A percentile compares a stretch with the other conserved stretches of the same genome.
These are phyloP conservation scores for Phlyctochytrium planicorne DNA, from an alignment of 192 early-diverging fungal genomes.

Conservation along the genomic window DNA sequence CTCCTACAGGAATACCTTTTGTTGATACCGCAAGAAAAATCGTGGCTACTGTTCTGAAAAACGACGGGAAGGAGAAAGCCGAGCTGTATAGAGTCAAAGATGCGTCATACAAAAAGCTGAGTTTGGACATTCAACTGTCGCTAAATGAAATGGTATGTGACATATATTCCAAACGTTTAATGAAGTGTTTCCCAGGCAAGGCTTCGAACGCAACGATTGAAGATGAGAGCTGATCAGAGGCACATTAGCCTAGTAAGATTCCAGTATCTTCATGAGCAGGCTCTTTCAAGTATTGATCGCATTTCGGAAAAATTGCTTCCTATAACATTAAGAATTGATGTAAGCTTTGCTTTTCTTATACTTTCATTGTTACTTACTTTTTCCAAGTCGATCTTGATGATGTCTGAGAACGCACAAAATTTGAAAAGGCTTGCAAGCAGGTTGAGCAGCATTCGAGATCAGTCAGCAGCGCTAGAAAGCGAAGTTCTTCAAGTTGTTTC, in stretches of 20 bases:
- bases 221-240: slow-evolving; percentile 15
- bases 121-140: not conserved
- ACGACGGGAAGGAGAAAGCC: not conserved
- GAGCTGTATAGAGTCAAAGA: not conserved
- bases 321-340: slow-evolving; percentile 5
- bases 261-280: slow-evolving; percentile 28
- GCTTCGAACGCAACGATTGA: not conserved
- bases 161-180: not conserved
- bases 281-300: not conserved
- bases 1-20: slow-evolving; percentile 23
- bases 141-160: not conserved
- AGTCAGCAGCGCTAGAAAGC: too few relatives aligned
- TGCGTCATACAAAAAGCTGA: not conserved
- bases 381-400: too few relatives aligned
- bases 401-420: too few relatives aligned
- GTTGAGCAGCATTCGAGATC: too few relatives aligned
- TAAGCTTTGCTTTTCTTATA: not conserved
- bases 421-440: too few relatives aligned
- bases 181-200: not conserved
- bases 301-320: not conserved
- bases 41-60: not conserved
- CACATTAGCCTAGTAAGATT: slow-evolving; percentile 22
- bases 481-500: too few relatives aligned
- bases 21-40: slow-evolving; percentile 11
- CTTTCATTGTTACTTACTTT: not conserved